Conservation (phyloP, 2,329 filamentous ascomycete species). For the Cercospora nicotianae region DNA sequence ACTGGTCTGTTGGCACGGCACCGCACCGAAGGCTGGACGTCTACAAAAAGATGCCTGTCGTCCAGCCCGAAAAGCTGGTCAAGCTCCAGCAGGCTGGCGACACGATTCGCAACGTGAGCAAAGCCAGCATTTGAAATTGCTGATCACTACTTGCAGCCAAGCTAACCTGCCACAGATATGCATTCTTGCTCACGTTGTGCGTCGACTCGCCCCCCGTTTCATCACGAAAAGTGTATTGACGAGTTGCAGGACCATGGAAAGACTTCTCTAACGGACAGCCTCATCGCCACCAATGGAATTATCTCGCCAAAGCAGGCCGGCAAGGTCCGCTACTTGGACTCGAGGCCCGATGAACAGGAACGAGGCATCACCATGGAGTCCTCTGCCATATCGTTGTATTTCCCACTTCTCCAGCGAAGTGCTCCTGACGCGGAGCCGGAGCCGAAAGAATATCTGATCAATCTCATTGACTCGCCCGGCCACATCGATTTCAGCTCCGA, state of each 20-base stretch:
- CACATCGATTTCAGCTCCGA: slow-evolving; percentile 99
- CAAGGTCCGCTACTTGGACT: slow-evolving; percentile 97
- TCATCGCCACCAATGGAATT: slow-evolving; percentile 98
- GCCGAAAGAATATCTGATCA: slow-evolving; percentile 89
- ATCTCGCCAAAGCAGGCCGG: slow-evolving; percentile 96
- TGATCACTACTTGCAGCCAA: slow-evolving; percentile 16
- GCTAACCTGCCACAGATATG: slow-evolving; percentile 60
- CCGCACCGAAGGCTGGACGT: neutral
- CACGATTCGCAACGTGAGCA: slow-evolving; percentile 84
- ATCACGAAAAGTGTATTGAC: slow-evolving; percentile 4
- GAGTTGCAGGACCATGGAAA: slow-evolving; percentile 80
- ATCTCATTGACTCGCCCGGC: slow-evolving; percentile 94
- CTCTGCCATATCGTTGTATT: slow-evolving; percentile 93
- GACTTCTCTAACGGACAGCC: slow-evolving; percentile 91
- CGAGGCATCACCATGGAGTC: slow-evolving; percentile 99
- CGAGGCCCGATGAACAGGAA: slow-evolving; percentile 89
- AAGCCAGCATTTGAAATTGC: neutral
- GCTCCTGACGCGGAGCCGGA: slow-evolving; percentile 55
- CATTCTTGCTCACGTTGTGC: slow-evolving; percentile 86
- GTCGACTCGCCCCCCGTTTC: slow-evolving; percentile 34
- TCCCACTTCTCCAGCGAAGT: slow-evolving; percentile 80
- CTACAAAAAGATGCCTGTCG: slow-evolving; percentile 72
- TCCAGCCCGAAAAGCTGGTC: slow-evolving; percentile 85
- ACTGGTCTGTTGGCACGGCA: slow-evolving; percentile 6
- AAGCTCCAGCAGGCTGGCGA: slow-evolving; percentile 83